phyloP scores from a whole-genome alignment of 2,329 filamentous ascomycete species.

The Fusarium stilboides region DNA sequence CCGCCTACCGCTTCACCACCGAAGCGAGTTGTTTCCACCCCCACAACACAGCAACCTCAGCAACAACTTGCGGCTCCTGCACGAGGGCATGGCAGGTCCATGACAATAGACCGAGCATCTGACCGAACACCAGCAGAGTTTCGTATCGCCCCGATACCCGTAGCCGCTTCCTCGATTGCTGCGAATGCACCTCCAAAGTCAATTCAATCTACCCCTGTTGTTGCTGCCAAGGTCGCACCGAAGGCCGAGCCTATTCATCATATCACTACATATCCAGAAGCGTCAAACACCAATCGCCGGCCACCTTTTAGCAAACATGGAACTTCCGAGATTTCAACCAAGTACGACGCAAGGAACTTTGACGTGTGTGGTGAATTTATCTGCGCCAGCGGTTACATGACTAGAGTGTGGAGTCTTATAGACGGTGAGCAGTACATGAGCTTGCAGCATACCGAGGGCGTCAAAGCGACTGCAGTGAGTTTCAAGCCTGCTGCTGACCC shows the following conservation, averaged over 20 bases:
- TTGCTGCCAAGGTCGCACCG: slow-evolving; percentile 41
- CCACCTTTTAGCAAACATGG: slow-evolving; percentile 82
- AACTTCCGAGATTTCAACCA: slow-evolving; percentile 82
- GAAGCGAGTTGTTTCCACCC: slow-evolving; percentile 53
- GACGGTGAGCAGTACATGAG: slow-evolving; percentile 88
- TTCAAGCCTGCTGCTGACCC: slow-evolving; percentile 88
- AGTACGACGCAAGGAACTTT: slow-evolving; percentile 88
- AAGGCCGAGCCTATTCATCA: slow-evolving; percentile 64
- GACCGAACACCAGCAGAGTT: slow-evolving; percentile 47
- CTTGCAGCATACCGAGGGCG: slow-evolving; percentile 85
- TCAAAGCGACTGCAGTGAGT: slow-evolving; percentile 83
- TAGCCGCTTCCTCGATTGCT: slow-evolving; percentile 34
- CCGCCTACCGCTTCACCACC: slow-evolving; percentile 45
- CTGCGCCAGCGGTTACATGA: slow-evolving; percentile 89
- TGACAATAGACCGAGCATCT: slow-evolving; percentile 56
- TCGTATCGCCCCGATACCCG: slow-evolving; percentile 44
- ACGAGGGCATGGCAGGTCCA: slow-evolving; percentile 52
- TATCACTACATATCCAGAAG: slow-evolving; percentile 82
- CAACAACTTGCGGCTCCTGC: slow-evolving; percentile 52
- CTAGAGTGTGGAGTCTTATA: slow-evolving; percentile 87
- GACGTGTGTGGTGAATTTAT: slow-evolving; percentile 91
- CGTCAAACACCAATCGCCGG: slow-evolving; percentile 86
- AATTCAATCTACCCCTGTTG: slow-evolving; percentile 40
- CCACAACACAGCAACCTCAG: slow-evolving; percentile 50
- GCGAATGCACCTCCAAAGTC: slow-evolving; percentile 36